Percentiles rank a stretch among this genome's conserved stretches.
These are phyloP conservation scores for Zychaea mexicana DNA, from an alignment of 371 early-diverging fungal genomes.

Conservation along the genomic window DNA sequence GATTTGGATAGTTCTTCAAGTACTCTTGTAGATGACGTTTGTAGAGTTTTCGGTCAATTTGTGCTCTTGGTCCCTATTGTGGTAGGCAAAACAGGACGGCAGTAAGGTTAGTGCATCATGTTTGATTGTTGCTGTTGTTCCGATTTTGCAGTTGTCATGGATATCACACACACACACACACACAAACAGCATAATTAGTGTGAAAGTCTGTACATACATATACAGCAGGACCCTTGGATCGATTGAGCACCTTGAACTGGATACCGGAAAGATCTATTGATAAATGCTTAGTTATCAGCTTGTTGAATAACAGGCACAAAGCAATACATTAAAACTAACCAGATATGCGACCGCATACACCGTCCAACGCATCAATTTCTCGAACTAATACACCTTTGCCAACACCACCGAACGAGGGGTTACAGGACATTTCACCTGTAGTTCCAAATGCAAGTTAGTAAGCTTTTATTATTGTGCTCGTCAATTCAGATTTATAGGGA, in stretches of 20 bases:
- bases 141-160: no score
- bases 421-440: constrained; percentile 87
- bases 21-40: constrained; percentile 73
- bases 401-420: constrained; percentile 88
- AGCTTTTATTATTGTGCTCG: no score
- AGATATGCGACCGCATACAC: constrained; percentile 78
- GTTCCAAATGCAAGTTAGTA: not conserved
- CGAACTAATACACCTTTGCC: constrained; percentile 84
- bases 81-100: not conserved
- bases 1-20: constrained; percentile 66
- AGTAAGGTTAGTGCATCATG: no score
- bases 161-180: no score
- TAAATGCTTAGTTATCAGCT: no score
- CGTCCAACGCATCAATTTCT: constrained; percentile 87
- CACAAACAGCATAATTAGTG: no score
- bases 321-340: constrained; percentile 29
- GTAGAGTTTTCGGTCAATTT: constrained; percentile 82
- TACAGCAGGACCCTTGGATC: constrained; percentile 87
- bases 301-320: not conserved
- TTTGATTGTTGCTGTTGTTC: no score
- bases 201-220: no score
- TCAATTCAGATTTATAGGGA: no score
- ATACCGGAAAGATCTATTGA: constrained; percentile 84
- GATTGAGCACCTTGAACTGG: constrained; percentile 84
- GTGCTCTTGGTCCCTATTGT: constrained; percentile 76